Conservation (phyloP, 2,329 filamentous ascomycete genomes). For the Botryosphaeria dothidea region DNA sequence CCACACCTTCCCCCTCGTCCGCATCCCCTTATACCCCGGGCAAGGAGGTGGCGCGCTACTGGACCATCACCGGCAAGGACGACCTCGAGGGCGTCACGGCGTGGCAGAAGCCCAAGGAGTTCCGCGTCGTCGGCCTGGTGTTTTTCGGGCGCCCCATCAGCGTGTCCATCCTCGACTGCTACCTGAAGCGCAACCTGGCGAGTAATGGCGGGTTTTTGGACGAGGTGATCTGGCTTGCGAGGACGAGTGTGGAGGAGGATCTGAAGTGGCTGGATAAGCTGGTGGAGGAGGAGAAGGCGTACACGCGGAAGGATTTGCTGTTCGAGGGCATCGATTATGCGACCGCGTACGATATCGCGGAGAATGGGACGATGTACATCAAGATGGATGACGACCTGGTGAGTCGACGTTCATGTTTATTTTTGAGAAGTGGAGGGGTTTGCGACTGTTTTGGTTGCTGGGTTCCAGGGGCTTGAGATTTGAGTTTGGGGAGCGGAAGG, state of each 20-base stretch:
- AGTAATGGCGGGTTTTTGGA: slow-evolving; percentile 44
- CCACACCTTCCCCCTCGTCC: background rate
- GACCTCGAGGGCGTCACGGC: slow-evolving; percentile 27
- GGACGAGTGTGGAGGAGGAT: slow-evolving; percentile 37
- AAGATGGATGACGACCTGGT: slow-evolving; percentile 47
- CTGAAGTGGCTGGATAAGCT: slow-evolving; percentile 39
- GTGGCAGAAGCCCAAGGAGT: slow-evolving; percentile 33
- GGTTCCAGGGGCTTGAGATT: background rate
- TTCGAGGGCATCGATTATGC: slow-evolving; percentile 25
- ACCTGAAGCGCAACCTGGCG: slow-evolving; percentile 42
- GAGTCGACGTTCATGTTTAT: background rate
- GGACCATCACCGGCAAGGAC: slow-evolving; percentile 40
- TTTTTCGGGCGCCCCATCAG: slow-evolving; percentile 37
- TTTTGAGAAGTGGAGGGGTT: background rate
- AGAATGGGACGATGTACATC: slow-evolving; percentile 38
- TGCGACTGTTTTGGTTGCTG: background rate
- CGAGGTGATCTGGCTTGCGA: slow-evolving; percentile 45
- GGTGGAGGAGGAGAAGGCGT: slow-evolving; percentile 32
- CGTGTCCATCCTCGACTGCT: slow-evolving; percentile 44
- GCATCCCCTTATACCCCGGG: background rate
- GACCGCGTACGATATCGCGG: slow-evolving; percentile 23
- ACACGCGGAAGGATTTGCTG: slow-evolving; percentile 25
- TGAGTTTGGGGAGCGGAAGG: background rate
- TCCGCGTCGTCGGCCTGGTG: slow-evolving; percentile 43
- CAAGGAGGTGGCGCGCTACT: slow-evolving; percentile 37